A percentile compares a stretch with the other conserved stretches of the same genome.
phyloP scores from a whole-genome alignment of 2,329 filamentous ascomycete species.

The Pseudogymnoascus sp. region DNA sequence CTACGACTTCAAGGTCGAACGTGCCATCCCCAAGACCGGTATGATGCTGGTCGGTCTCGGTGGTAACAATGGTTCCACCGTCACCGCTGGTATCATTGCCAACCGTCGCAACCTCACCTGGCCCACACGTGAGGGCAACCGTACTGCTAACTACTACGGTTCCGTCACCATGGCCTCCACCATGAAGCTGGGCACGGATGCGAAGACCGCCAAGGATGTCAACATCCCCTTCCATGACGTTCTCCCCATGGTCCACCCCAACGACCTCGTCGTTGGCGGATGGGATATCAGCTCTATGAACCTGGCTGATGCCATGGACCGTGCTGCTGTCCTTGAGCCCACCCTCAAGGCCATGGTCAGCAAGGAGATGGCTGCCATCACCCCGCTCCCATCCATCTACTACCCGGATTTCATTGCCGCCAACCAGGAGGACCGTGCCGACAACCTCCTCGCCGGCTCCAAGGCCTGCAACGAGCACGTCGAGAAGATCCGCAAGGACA shows the following conservation, averaged over 20 bases:
- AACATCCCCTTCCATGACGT: conserved; percentile 94
- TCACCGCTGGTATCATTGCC: conserved; percentile 93
- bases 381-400: conserved; percentile 89
- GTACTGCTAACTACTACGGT: conserved; percentile 92
- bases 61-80: conserved; percentile 96
- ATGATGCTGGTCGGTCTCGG: conserved; percentile 98
- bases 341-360: conserved; percentile 79
- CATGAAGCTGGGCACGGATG: conserved; percentile 87
- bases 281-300: conserved; percentile 96
- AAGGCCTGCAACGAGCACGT: conserved; percentile 85
- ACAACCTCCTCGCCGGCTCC: conserved; percentile 76
- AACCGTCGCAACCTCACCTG: conserved; percentile 80
- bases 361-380: conserved; percentile 88
- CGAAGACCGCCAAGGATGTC: conserved; percentile 76
- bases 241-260: conserved; percentile 93
- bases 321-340: conserved; percentile 91
- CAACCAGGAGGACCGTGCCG: conserved; percentile 93
- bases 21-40: conserved; percentile 85
- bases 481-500: conserved; percentile 86
- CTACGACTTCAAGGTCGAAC: conserved; percentile 97
- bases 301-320: conserved; percentile 87
- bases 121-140: conserved; percentile 87
- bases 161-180: conserved; percentile 96
- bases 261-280: conserved; percentile 88
- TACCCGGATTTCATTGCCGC: conserved; percentile 99